Percentiles rank a stretch among this genome's conserved stretches.
phyloP scores from a whole-genome alignment of 179 eudicot species.

The Silene vulgaris region DNA sequence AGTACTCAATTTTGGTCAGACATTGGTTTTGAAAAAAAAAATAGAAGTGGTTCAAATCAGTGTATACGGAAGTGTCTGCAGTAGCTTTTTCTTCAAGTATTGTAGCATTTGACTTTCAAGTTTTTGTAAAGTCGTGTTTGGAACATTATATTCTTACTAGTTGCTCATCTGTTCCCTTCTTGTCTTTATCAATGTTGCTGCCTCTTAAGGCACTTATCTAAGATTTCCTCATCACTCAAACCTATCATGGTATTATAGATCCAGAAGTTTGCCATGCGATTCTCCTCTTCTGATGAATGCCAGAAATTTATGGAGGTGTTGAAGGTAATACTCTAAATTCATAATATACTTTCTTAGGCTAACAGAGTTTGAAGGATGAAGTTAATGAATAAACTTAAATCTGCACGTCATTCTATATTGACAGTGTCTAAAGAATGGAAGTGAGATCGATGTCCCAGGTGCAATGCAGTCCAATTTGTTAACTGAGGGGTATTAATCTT shows the following conservation, averaged over 20 bases:
- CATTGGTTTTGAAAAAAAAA: no score
- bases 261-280: conserved; percentile 31
- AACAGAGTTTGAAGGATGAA: no score
- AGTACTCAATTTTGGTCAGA: not conserved
- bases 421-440: conserved; percentile 21
- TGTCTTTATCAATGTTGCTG: not conserved
- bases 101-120: no score
- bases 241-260: conserved; percentile 19
- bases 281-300: conserved; percentile 23
- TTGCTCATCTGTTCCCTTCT: not conserved
- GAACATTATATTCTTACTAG: not conserved
- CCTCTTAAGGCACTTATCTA: no score
- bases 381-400: not conserved
- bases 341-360: not conserved
- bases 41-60: not conserved
- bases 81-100: not conserved
- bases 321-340: conserved; percentile 17
- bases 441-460: not conserved
- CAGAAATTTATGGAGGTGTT: conserved; percentile 21
- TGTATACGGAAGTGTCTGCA: not conserved
- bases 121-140: conserved; percentile 2
- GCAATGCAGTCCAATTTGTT: not conserved
- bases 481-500: conserved; percentile 20
- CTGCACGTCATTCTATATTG: not conserved
- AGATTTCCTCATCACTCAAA: not conserved